Conservation (phyloP, 306 rosid species). For the Lagenaria siceraria region DNA sequence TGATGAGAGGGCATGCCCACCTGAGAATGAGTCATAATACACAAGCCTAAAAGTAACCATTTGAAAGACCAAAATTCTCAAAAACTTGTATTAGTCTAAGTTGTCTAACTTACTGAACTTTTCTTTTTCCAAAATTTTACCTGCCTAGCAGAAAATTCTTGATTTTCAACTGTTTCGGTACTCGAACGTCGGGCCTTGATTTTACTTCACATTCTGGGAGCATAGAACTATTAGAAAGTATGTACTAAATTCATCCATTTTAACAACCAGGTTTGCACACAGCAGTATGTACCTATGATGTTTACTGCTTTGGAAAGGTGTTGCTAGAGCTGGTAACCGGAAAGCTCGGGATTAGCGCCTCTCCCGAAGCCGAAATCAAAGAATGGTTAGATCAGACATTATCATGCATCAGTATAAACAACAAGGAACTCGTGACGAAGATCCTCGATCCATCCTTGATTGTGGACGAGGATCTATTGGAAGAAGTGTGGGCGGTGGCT, state of each 20-base stretch:
- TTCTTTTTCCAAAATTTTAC: background rate
- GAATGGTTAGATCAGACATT: slow-evolving; percentile 54
- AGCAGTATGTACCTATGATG: slow-evolving; percentile 64
- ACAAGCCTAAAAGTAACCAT: no score
- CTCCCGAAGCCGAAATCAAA: slow-evolving; percentile 37
- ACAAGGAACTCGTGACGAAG: slow-evolving; percentile 70
- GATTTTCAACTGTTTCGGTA: background rate
- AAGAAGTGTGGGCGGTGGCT: slow-evolving; percentile 98
- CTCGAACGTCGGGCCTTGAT: background rate
- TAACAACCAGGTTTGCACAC: slow-evolving; percentile 51
- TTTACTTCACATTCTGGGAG: background rate
- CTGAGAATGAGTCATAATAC: no score
- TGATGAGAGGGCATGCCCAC: background rate
- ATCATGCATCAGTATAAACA: slow-evolving; percentile 56
- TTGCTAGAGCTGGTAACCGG: slow-evolving; percentile 88
- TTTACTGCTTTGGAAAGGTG: slow-evolving; percentile 89
- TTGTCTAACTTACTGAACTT: background rate
- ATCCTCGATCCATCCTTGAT: slow-evolving; percentile 73
- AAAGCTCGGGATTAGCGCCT: slow-evolving; percentile 63
- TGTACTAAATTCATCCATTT: background rate
- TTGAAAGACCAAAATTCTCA: no score
- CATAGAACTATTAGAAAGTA: background rate
- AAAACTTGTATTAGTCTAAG: no score
- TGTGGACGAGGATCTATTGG: slow-evolving; percentile 81
- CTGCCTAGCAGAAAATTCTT: background rate